These are phyloP conservation scores for Cordyceps pruinosa DNA, from an alignment of 2,329 filamentous ascomycete species.

Conservation along the genomic window DNA sequence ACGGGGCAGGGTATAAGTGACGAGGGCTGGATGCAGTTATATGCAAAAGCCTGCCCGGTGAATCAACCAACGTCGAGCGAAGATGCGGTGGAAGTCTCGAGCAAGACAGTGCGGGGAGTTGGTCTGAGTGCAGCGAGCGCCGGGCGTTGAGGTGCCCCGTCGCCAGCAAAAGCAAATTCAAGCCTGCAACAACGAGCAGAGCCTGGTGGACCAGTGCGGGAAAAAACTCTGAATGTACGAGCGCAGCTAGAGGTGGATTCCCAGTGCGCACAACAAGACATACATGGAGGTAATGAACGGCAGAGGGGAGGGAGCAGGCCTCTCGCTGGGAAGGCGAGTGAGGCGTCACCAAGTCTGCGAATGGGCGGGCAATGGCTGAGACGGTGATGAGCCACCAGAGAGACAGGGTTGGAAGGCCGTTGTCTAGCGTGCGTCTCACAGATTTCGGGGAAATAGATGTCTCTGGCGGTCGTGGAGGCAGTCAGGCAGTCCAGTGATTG, in stretches of 20 bases:
- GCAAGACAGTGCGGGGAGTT: slow-evolving; percentile 11
- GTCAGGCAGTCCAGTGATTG: slow-evolving; percentile 6
- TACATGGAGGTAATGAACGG: slow-evolving; percentile 11
- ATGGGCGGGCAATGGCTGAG: slow-evolving; percentile 10
- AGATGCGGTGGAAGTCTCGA: neutral
- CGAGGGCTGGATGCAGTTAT: slow-evolving; percentile 1
- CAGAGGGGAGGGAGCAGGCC: slow-evolving; percentile 7
- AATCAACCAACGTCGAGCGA: neutral
- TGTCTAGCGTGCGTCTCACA: slow-evolving; percentile 11
- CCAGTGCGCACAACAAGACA: slow-evolving; percentile 11
- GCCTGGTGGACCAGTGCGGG: slow-evolving; percentile 7
- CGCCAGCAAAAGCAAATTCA: slow-evolving; percentile 11
- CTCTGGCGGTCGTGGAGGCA: neutral
- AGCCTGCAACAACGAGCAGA: slow-evolving; percentile 8
- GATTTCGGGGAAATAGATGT: slow-evolving; percentile 10
- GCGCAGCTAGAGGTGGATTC: slow-evolving; percentile 12
- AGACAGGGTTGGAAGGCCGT: slow-evolving; percentile 7
- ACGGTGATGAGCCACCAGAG: slow-evolving; percentile 7
- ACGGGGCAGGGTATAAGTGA: neutral
- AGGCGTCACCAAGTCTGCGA: slow-evolving; percentile 1
- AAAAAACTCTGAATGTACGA: slow-evolving; percentile 7
- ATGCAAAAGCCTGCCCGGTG: neutral
- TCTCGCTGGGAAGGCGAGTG: neutral
- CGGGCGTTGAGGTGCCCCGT: slow-evolving; percentile 9
- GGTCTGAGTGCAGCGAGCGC: slow-evolving; percentile 5